phyloP scores from a whole-genome alignment of 1,284 basidiomycete genomes.

The Apiotrichum akiyoshidainum region DNA sequence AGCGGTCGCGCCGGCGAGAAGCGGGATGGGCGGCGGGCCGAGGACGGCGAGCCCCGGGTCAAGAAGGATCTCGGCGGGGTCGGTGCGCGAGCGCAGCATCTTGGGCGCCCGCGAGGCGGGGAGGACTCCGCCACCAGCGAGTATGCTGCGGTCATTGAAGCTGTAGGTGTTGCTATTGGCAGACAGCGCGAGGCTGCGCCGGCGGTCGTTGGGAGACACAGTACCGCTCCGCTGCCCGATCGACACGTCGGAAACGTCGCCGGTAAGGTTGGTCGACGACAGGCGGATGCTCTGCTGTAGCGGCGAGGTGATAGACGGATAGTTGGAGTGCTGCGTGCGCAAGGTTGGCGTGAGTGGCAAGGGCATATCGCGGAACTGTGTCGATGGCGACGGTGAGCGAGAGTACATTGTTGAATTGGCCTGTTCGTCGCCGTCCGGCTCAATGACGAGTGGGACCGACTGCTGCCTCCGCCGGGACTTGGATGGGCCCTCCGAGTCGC shows the following conservation, averaged over 20 bases:
- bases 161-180: not conserved
- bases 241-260: slow-evolving; percentile 11
- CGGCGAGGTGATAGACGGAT: not conserved
- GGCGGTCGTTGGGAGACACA: not conserved
- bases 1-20: not conserved
- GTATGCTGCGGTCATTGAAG: not conserved
- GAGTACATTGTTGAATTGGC: not conserved
- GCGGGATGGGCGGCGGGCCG: not conserved
- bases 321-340: not conserved
- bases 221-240: not conserved
- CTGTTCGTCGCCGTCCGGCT: slow-evolving; percentile 21
- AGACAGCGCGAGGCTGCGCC: not conserved
- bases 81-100: slow-evolving; percentile 1
- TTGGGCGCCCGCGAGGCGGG: not conserved
- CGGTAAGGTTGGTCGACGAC: slow-evolving; percentile 7
- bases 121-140: not conserved
- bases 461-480: slow-evolving; percentile 16
- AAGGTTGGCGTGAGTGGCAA: not conserved
- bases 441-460: slow-evolving; percentile 38
- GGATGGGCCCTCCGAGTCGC: slow-evolving; percentile 37
- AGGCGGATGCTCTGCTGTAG: slow-evolving; percentile 4
- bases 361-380: slow-evolving; percentile 4
- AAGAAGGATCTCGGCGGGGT: not conserved
- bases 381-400: slow-evolving; percentile 11
- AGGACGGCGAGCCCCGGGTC: not conserved